phyloP scores from a whole-genome alignment of 768 basidiomycete species.

The Trametes cingulata region DNA sequence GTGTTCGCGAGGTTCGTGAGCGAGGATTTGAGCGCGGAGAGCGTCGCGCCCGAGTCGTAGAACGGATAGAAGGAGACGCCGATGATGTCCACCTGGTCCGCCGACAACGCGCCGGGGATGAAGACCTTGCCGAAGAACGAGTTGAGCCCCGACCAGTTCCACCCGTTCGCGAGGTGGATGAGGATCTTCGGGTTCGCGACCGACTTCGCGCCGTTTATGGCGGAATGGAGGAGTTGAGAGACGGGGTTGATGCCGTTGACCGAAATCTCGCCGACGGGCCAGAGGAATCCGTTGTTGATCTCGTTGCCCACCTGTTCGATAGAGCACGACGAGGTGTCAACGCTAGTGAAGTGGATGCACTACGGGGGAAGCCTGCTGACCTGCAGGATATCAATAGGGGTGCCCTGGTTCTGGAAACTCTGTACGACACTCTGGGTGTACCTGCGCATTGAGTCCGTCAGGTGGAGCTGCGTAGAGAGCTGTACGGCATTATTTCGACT shows the following conservation, averaged over 20 bases:
- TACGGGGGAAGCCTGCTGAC: constrained; percentile 27
- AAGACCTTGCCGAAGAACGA: constrained; percentile 57
- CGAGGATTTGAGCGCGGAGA: constrained; percentile 48
- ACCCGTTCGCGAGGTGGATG: constrained; percentile 65
- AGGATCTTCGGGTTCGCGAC: constrained; percentile 50
- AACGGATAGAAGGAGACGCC: constrained; percentile 70
- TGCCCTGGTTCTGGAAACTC: constrained; percentile 54
- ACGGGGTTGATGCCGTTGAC: constrained; percentile 50
- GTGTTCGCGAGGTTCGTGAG: constrained; percentile 51
- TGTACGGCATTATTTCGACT: constrained; percentile 10
- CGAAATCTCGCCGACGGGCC: constrained; percentile 59
- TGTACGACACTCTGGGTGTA: constrained; percentile 55
- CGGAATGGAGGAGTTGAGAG: constrained; percentile 63
- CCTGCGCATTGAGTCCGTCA: constrained; percentile 33
- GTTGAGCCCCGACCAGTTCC: constrained; percentile 46
- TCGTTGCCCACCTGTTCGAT: constrained; percentile 60
- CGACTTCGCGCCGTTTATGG: constrained; percentile 52
- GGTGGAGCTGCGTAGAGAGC: neutral
- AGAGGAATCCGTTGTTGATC: constrained; percentile 64
- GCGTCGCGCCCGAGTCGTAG: constrained; percentile 59
- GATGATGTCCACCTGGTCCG: constrained; percentile 54
- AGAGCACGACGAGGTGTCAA: no score
- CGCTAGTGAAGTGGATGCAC: neutral
- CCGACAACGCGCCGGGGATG: constrained; percentile 50
- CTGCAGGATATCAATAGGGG: constrained; percentile 53